A percentile compares a stretch with the other conserved stretches of the same genome.
Evolutionary conservation across 441 rosid species (phyloP).

Genomic region (Eruca vesicaria): DNA sequence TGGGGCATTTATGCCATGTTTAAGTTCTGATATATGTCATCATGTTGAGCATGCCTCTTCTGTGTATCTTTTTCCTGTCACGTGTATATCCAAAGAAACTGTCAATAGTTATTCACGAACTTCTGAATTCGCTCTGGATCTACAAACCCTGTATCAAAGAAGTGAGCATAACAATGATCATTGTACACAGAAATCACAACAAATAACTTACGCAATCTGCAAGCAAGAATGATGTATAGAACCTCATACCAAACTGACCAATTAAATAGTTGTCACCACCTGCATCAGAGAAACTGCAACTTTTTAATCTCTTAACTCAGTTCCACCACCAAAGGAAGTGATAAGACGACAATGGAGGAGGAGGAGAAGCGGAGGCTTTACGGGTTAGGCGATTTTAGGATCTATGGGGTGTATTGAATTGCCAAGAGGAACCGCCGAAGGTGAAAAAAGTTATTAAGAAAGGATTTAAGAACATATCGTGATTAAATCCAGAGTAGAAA

Average conservation of each 20-base stretch:
- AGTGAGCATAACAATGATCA: neutral
- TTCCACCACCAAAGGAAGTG: neutral
- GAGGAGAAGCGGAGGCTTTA: neutral
- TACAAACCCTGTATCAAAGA: constrained; percentile 67
- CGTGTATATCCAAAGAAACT: constrained; percentile 78
- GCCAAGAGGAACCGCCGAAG: neutral
- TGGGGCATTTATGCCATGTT: neutral
- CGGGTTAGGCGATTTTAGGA: too few relatives aligned
- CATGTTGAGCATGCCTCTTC: constrained; percentile 60
- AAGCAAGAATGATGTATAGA: too few relatives aligned
- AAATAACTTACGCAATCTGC: too few relatives aligned
- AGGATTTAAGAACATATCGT: too few relatives aligned
- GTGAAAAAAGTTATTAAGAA: too few relatives aligned
- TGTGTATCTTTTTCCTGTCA: constrained; percentile 95
- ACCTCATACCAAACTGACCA: constrained; percentile 53
- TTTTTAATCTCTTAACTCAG: neutral
- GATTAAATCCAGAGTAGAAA: too few relatives aligned
- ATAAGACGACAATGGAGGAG: neutral
- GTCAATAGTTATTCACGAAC: constrained; percentile 92
- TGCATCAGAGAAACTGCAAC: constrained; percentile 38
- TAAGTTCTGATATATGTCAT: neutral
- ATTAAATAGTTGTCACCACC: constrained; percentile 78
- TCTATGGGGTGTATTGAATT: too few relatives aligned
- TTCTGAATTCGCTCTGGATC: constrained; percentile 84
- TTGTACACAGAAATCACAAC: too few relatives aligned